Percentiles rank a stretch among this genome's conserved stretches.
Evolutionary conservation across 2,329 filamentous ascomycete genomes (phyloP).

Genomic region (Endocalyx cinctus): DNA sequence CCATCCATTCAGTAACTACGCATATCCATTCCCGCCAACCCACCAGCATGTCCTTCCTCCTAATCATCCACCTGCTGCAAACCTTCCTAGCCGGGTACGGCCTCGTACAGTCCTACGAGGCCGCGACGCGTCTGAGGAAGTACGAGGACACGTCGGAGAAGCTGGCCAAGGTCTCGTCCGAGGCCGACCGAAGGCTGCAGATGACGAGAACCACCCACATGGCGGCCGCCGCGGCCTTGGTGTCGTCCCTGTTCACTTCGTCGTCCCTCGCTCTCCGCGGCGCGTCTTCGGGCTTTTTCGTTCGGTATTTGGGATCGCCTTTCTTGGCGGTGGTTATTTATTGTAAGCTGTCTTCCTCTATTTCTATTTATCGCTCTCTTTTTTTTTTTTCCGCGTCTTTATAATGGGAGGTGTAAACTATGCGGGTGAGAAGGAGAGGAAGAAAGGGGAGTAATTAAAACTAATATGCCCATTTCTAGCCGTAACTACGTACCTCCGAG

Average conservation of each 20-base stretch:
- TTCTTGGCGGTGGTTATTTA: slow-evolving; percentile 10
- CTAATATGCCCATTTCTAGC: too few relatives aligned
- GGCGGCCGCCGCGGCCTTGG: slow-evolving; percentile 33
- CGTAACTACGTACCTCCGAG: slow-evolving; percentile 14
- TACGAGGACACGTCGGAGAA: slow-evolving; percentile 42
- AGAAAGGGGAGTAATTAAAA: too few relatives aligned
- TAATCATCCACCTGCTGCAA: slow-evolving; percentile 33
- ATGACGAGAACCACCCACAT: slow-evolving; percentile 40
- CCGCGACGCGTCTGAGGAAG: slow-evolving; percentile 37
- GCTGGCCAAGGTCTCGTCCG: slow-evolving; percentile 38
- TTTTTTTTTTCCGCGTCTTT: too few relatives aligned
- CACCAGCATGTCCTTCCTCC: too few relatives aligned
- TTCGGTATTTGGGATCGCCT: slow-evolving; percentile 12
- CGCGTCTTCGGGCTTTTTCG: slow-evolving; percentile 8
- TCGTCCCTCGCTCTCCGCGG: slow-evolving; percentile 12
- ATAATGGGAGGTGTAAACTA: too few relatives aligned
- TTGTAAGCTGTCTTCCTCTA: too few relatives aligned
- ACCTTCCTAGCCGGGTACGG: slow-evolving; percentile 36
- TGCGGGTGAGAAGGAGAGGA: too few relatives aligned
- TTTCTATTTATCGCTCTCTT: too few relatives aligned
- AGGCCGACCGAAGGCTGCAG: slow-evolving; percentile 35
- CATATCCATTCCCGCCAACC: too few relatives aligned
- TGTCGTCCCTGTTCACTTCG: slow-evolving; percentile 14
- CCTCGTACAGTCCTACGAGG: slow-evolving; percentile 34
- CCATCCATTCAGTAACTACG: too few relatives aligned